Evolutionary conservation across 441 rosid genomes (phyloP).

Genomic region (Populus hybrid): DNA sequence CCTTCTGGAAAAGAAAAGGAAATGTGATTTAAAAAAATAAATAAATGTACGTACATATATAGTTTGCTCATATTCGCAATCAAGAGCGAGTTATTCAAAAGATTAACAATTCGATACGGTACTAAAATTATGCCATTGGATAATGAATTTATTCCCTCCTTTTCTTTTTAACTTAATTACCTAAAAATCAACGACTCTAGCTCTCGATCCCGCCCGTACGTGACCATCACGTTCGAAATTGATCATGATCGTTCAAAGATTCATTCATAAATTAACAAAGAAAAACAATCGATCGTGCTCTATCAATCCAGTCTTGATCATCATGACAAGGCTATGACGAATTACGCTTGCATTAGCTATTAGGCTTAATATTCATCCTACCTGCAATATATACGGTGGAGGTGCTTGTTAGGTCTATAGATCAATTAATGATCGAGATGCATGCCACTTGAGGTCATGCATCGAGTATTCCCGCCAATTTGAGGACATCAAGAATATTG

Average conservation of each 20-base stretch:
- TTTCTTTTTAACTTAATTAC: neutral
- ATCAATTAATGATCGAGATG: neutral
- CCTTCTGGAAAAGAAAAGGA: neutral
- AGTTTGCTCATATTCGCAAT: neutral
- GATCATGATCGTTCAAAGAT: neutral
- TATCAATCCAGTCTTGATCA: neutral
- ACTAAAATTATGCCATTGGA: neutral
- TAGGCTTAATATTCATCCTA: neutral
- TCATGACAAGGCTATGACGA: neutral
- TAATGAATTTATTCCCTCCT: neutral
- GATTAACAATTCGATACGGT: neutral
- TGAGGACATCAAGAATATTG: neutral
- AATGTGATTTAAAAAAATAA: no score
- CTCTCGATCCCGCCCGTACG: neutral
- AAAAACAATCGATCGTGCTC: neutral
- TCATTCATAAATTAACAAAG: neutral
- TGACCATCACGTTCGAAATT: neutral
- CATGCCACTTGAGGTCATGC: neutral
- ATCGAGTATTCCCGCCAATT: no score
- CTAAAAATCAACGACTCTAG: neutral
- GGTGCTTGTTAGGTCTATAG: neutral
- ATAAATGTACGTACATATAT: neutral
- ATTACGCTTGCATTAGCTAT: neutral
- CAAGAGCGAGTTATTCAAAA: neutral
- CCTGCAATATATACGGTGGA: neutral